Evolutionary conservation across 2,329 filamentous ascomycete species (phyloP).

Genomic region (Pseudohalonectria lignicola): DNA sequence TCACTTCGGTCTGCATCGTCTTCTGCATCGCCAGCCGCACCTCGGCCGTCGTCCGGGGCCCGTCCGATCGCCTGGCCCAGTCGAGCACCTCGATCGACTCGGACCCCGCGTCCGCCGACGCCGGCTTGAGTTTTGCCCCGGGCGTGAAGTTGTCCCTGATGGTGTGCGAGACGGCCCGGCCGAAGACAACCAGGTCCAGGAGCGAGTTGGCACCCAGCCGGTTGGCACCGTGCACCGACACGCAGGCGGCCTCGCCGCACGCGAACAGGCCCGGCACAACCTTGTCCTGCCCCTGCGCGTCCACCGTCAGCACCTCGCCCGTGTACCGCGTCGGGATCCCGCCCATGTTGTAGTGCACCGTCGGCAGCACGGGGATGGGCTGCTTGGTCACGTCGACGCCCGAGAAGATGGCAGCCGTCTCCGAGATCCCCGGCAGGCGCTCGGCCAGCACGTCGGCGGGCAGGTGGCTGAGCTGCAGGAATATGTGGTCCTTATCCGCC

Average conservation of each 20-base stretch:
- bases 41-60: constrained; percentile 78
- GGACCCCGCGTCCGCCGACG: constrained; percentile 77
- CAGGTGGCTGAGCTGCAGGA: constrained; percentile 92
- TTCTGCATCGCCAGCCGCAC: constrained; percentile 92
- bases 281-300: constrained; percentile 79
- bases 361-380: constrained; percentile 91
- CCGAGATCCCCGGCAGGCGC: constrained; percentile 95
- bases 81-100: constrained; percentile 81
- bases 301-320: constrained; percentile 85
- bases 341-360: constrained; percentile 99
- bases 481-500: constrained; percentile 96
- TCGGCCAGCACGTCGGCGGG: constrained; percentile 87
- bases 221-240: constrained; percentile 97
- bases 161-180: constrained; percentile 92
- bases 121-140: constrained; percentile 66
- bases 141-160: constrained; percentile 91
- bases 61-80: constrained; percentile 71
- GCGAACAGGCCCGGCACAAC: constrained; percentile 92
- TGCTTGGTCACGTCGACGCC: constrained; percentile 96
- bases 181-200: constrained; percentile 93
- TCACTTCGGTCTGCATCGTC: constrained; percentile 95
- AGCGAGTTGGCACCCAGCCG: constrained; percentile 97
- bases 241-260: constrained; percentile 93
- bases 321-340: constrained; percentile 97
- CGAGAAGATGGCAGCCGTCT: constrained; percentile 94